phyloP scores from a whole-genome alignment of 352 stramenopile species.

The Phytophthora idaei region DNA sequence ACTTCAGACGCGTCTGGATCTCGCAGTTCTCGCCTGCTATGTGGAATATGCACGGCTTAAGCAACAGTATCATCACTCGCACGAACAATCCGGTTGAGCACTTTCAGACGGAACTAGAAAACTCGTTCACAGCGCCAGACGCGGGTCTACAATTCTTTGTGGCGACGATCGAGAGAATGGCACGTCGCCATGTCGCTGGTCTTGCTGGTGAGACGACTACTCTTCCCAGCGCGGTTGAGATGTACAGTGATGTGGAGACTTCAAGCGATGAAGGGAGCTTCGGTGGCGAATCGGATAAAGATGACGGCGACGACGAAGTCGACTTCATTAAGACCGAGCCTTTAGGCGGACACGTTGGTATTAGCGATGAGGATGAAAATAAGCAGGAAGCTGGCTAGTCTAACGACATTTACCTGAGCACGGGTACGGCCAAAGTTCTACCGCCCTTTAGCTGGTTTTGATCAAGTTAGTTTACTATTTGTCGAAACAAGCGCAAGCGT shows the following conservation, averaged over 20 bases:
- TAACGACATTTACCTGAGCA: neutral
- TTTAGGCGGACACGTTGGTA: neutral
- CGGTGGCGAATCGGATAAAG: neutral
- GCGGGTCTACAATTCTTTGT: constrained; percentile 19
- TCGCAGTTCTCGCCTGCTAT: constrained; percentile 11
- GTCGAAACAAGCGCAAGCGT: no score
- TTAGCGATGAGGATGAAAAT: neutral
- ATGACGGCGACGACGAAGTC: neutral
- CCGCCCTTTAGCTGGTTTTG: no score
- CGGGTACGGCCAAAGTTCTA: no score
- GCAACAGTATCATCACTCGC: constrained; percentile 17
- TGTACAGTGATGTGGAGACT: constrained; percentile 13
- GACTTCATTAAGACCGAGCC: neutral
- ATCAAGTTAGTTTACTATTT: no score
- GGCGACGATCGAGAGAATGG: constrained; percentile 22
- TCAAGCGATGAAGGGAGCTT: neutral
- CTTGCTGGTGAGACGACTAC: constrained; percentile 23
- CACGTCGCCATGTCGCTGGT: constrained; percentile 24
- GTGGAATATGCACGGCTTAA: constrained; percentile 28
- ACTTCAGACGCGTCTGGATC: constrained; percentile 26
- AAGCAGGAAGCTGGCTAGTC: neutral
- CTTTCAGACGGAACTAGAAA: constrained; percentile 21
- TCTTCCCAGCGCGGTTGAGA: constrained; percentile 10
- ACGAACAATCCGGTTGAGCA: constrained; percentile 29
- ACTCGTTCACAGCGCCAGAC: constrained; percentile 17